Evolutionary conservation across 2,329 filamentous ascomycete species (phyloP).

Genomic region (Xylariaceae sp.): DNA sequence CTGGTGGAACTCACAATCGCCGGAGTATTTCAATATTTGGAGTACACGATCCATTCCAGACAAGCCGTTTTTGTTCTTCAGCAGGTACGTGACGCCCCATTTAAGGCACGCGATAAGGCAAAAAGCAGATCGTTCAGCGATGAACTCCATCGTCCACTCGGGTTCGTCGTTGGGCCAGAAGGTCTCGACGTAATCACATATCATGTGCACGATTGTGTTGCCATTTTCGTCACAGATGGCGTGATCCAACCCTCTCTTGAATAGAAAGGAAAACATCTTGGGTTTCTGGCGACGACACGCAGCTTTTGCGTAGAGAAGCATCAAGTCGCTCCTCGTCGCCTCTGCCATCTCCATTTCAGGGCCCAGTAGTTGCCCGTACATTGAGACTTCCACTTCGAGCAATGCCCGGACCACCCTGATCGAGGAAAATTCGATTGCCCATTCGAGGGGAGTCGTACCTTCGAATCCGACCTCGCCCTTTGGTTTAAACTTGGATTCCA

Average conservation of each 20-base stretch:
- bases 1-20: conserved; percentile 14
- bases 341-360: background rate
- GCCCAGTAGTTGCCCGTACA: background rate
- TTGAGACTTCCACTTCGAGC: background rate
- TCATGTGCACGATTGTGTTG: conserved; percentile 22
- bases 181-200: conserved; percentile 20
- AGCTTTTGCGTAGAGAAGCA: conserved; percentile 17
- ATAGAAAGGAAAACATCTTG: conserved; percentile 9
- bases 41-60: conserved; percentile 15
- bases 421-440: conserved; percentile 19
- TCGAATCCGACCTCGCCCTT: background rate
- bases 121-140: conserved; percentile 9
- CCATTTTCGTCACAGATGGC: conserved; percentile 15
- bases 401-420: conserved; percentile 1
- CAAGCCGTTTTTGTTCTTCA: conserved; percentile 16
- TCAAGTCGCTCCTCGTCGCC: background rate
- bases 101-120: conserved; percentile 14
- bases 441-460: conserved; percentile 22
- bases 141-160: conserved; percentile 6
- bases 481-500: background rate
- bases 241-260: conserved; percentile 7
- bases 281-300: conserved; percentile 19
- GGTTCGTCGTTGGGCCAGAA: conserved; percentile 6
- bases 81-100: background rate
- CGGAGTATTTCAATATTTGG: conserved; percentile 14